Conservation (phyloP, 176 grass and related monocot species). For the Ananas comosus region DNA sequence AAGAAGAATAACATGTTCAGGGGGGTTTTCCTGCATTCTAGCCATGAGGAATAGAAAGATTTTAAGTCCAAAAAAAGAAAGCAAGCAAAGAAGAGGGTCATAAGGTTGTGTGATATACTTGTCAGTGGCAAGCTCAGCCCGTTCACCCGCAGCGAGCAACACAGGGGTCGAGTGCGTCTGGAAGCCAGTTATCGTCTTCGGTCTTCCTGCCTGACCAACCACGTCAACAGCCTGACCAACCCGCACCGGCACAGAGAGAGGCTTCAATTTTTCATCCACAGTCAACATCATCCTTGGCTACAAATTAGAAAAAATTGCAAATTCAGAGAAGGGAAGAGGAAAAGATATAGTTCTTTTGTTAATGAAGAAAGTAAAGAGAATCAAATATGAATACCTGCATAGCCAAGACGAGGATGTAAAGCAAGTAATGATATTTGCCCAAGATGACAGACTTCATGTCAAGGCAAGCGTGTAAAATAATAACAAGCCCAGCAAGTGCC, state of each 20-base stretch:
- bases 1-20: neutral
- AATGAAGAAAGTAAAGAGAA: neutral
- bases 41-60: neutral
- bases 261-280: constrained; percentile 89
- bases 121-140: constrained; percentile 86
- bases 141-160: constrained; percentile 85
- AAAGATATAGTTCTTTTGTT: neutral
- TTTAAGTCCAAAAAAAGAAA: neutral
- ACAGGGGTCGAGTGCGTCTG: constrained; percentile 96
- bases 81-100: neutral
- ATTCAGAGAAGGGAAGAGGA: neutral
- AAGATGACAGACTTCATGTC: constrained; percentile 90
- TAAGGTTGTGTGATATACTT: constrained; percentile 37
- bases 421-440: constrained; percentile 94
- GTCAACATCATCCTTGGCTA: constrained; percentile 98
- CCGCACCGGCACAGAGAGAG: constrained; percentile 74
- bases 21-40: neutral
- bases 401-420: constrained; percentile 77
- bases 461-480: constrained; percentile 76
- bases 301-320: constrained; percentile 7
- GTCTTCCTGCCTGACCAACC: constrained; percentile 94
- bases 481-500: constrained; percentile 89
- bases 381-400: constrained; percentile 62
- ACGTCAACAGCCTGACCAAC: constrained; percentile 98
- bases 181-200: constrained; percentile 93